phyloP scores from a whole-genome alignment of 73 alveolate genomes.

The Uronychia binucleata region DNA sequence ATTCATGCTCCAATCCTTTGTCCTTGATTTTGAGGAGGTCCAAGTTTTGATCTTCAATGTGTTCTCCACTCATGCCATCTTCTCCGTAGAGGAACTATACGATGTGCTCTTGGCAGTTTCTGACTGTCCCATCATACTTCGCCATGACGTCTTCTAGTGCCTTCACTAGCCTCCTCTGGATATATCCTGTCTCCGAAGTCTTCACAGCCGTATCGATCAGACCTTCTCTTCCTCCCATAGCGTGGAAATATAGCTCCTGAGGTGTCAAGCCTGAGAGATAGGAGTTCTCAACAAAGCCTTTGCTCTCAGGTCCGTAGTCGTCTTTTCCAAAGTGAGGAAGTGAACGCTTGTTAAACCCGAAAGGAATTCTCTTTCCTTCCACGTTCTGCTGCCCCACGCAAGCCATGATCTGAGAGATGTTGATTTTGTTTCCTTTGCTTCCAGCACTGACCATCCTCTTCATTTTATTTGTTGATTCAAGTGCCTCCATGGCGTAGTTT shows the following conservation, averaged over 20 bases:
- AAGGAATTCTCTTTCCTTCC: slow-evolving; percentile 99
- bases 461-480: slow-evolving; percentile 90
- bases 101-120: slow-evolving; percentile 96
- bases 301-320: slow-evolving; percentile 99
- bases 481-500: slow-evolving; percentile 75
- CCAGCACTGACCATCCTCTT: slow-evolving; percentile 98
- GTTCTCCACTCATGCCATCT: slow-evolving; percentile 99
- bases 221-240: slow-evolving; percentile 99
- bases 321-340: slow-evolving; percentile 99
- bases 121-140: slow-evolving; percentile 99
- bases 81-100: slow-evolving; percentile 99
- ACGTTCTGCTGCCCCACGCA: slow-evolving; percentile 99
- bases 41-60: slow-evolving; percentile 87
- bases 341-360: slow-evolving; percentile 96
- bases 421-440: slow-evolving; percentile 93
- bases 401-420: slow-evolving; percentile 98
- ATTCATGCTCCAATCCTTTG: slow-evolving; percentile 59
- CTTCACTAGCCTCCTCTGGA: slow-evolving; percentile 98
- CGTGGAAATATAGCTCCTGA: slow-evolving; percentile 99
- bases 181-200: slow-evolving; percentile 99
- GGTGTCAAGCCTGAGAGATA: slow-evolving; percentile 96
- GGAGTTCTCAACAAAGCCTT: slow-evolving; percentile 99
- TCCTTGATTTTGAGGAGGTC: slow-evolving; percentile 77
- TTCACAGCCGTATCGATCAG: slow-evolving; percentile 99
- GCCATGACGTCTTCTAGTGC: slow-evolving; percentile 99